Evolutionary conservation across 1,284 basidiomycete genomes (phyloP), one percentile per base, ranked within the genome.

Genomic region (Microbotryum lychnidis-dioicae): DNA sequence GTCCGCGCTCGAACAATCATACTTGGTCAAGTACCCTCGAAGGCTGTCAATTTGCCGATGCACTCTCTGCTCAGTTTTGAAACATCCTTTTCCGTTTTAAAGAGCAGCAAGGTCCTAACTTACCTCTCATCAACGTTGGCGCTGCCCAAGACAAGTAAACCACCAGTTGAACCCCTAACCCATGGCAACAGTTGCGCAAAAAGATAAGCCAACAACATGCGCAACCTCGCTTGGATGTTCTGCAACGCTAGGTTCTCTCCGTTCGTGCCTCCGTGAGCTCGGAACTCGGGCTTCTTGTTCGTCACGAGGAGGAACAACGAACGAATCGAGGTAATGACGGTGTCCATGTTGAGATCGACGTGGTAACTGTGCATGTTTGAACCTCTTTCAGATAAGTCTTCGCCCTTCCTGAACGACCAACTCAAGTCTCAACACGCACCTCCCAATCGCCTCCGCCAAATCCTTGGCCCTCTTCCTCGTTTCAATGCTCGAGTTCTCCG

Each of bases 71-170:
- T 50, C 48, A 27, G 21, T 12, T 50, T 20, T 23, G 48, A 23
- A 27, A 50, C 48, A 50, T 10, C 8, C 8, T 31, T 10, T 31
- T 31, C 29, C 29, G 9, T 10, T 2, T 42, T 10, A 1, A 12
- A 42, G 37, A 42, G 37, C 16, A 8, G 3, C 18, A 54, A 51
- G 14, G 27, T 9, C 18, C 9, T 27, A 48, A 65, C 75, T 46
- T 62, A 87, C 87, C 88, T 93, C 79, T 98, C 96, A 73, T 98
- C 96, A 10, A 98, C 96, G 73, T 98, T 98, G 23, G 96, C 93
- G 67, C 89, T 93, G 6, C 96, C 94, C 12, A 98, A 81, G 1
- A 98, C 96, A 31, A 98, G 83, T 31, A 99, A 76, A 3, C 91
- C 89, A 9, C 96, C 94, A 54, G 77, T 76, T 71, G 84, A 83